Conservation (phyloP, 1,284 basidiomycete genomes). For the Leccinum angustisporum region DNA sequence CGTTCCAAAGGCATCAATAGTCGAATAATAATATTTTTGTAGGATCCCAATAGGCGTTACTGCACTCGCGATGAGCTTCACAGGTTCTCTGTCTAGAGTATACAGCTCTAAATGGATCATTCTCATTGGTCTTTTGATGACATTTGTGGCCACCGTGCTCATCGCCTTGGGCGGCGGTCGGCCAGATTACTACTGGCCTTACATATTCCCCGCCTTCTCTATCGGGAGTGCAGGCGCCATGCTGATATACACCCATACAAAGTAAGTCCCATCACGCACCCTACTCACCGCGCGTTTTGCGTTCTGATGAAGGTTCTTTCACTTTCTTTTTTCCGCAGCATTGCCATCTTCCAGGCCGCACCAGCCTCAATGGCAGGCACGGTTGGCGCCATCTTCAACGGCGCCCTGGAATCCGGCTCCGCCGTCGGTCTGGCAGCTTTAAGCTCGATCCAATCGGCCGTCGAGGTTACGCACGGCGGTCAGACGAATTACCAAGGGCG, state of each 20-base stretch:
- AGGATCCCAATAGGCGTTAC: conserved; percentile 45
- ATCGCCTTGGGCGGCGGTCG: conserved; percentile 41
- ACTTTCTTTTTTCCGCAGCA: conserved; percentile 32
- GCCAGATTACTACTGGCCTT: conserved; percentile 44
- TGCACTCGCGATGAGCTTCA: conserved; percentile 39
- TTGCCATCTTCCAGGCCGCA: conserved; percentile 50
- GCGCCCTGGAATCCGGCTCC: conserved; percentile 52
- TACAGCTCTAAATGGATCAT: conserved; percentile 47
- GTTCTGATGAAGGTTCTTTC: background rate
- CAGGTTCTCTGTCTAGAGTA: conserved; percentile 39
- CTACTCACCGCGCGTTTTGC: background rate
- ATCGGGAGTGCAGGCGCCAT: conserved; percentile 44
- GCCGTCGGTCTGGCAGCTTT: conserved; percentile 49
- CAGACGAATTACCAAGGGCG: conserved; percentile 40
- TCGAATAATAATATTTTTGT: background rate
- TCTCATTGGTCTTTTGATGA: conserved; percentile 39
- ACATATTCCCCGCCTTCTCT: conserved; percentile 48
- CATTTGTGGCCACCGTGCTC: conserved; percentile 41
- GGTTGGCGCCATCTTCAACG: conserved; percentile 56
- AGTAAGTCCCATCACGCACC: conserved; percentile 30
- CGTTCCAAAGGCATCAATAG: background rate
- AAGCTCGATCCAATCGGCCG: conserved; percentile 47
- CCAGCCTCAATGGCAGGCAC: conserved; percentile 51
- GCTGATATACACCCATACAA: conserved; percentile 36
- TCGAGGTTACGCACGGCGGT: conserved; percentile 37